These are phyloP conservation scores for Dioszegia crocea DNA, from an alignment of 768 basidiomycete genomes.

Conservation along the genomic window DNA sequence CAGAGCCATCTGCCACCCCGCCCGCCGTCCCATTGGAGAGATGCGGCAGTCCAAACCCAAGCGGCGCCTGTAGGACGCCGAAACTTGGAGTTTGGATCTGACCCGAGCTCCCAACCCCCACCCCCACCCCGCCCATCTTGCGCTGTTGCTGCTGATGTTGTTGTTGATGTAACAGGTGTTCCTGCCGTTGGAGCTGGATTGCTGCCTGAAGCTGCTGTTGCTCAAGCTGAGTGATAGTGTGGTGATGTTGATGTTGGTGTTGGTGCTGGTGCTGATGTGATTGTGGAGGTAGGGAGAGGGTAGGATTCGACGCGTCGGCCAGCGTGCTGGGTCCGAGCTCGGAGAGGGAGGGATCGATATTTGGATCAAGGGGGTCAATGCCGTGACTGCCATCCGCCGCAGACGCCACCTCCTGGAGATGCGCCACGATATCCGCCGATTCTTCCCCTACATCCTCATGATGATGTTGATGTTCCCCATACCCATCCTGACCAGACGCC, in stretches of 20 bases:
- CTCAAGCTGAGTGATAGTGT: background rate
- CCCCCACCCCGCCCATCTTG: constrained; percentile 1
- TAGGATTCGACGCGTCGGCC: constrained; percentile 2
- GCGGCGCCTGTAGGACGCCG: background rate
- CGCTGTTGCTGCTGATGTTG: constrained; percentile 1
- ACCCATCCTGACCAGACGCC: background rate
- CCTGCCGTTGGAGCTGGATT: background rate
- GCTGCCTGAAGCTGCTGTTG: background rate
- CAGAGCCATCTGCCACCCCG: background rate
- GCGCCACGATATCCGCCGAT: background rate
- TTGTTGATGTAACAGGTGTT: background rate
- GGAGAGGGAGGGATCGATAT: constrained; percentile 8
- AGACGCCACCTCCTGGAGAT: background rate
- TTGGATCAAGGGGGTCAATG: constrained; percentile 1
- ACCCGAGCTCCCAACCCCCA: background rate
- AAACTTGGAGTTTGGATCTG: background rate
- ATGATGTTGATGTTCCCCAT: background rate
- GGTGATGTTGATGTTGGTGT: background rate
- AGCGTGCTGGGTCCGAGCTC: background rate
- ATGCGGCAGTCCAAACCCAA: background rate
- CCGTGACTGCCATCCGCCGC: background rate
- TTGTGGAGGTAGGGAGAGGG: background rate
- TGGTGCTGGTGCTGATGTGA: background rate
- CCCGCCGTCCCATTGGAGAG: background rate
- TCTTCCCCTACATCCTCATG: background rate